phyloP scores from a whole-genome alignment of 2,329 filamentous ascomycete species.

The Cladophialophora bantiana region DNA sequence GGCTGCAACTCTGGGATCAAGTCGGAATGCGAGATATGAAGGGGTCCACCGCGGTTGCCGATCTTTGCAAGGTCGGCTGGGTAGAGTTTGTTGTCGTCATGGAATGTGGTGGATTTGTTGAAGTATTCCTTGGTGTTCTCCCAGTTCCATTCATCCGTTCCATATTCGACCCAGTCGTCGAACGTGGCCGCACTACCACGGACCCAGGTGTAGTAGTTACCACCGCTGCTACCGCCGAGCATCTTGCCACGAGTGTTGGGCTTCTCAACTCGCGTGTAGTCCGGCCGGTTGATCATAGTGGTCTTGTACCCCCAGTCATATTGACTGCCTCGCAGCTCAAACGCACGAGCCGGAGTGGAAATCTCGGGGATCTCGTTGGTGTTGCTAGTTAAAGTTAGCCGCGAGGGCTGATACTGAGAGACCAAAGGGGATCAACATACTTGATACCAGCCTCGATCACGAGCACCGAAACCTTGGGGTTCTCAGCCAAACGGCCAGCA shows the following conservation, averaged over 20 bases:
- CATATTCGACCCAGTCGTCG: slow-evolving; percentile 57
- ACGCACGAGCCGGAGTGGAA: slow-evolving; percentile 60
- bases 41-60: slow-evolving; percentile 56
- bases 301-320: slow-evolving; percentile 65
- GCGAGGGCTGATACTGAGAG: neutral
- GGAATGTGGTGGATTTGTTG: slow-evolving; percentile 64
- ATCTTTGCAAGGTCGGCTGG: slow-evolving; percentile 58
- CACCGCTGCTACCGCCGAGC: slow-evolving; percentile 64
- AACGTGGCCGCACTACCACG: slow-evolving; percentile 65
- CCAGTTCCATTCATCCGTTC: slow-evolving; percentile 63
- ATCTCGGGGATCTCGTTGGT: slow-evolving; percentile 60
- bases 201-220: slow-evolving; percentile 72
- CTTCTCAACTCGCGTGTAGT: slow-evolving; percentile 68
- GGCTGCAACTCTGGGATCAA: slow-evolving; percentile 60
- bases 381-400: slow-evolving; percentile 43
- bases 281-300: slow-evolving; percentile 64
- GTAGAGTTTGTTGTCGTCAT: slow-evolving; percentile 61
- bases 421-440: neutral
- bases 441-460: slow-evolving; percentile 50
- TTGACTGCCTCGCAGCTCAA: slow-evolving; percentile 62
- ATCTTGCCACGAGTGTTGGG: slow-evolving; percentile 68
- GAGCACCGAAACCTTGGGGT: slow-evolving; percentile 54
- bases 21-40: slow-evolving; percentile 63
- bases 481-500: slow-evolving; percentile 61
- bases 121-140: slow-evolving; percentile 60